These are phyloP conservation scores for Aspergillus brasiliensis DNA, from an alignment of 2,329 filamentous ascomycete species.

Conservation along the genomic window DNA sequence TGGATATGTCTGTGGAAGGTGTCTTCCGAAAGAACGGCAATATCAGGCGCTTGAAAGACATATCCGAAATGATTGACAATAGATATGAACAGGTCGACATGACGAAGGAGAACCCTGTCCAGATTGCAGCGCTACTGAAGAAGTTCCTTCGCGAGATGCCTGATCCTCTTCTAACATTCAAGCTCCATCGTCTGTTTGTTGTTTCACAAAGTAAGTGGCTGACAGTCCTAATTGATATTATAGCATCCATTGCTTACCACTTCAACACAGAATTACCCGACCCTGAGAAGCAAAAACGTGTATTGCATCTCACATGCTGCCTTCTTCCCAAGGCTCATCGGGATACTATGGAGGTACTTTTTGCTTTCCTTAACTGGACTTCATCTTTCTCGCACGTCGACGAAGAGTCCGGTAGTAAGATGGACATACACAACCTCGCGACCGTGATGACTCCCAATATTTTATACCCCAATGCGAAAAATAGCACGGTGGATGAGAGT, in stretches of 20 bases:
- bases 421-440: slow-evolving; percentile 96
- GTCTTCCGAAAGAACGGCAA: slow-evolving; percentile 99
- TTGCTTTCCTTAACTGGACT: slow-evolving; percentile 95
- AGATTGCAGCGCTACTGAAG: slow-evolving; percentile 90
- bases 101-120: slow-evolving; percentile 85
- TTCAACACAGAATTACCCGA: slow-evolving; percentile 69
- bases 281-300: slow-evolving; percentile 76
- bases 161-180: slow-evolving; percentile 91
- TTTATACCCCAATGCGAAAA: slow-evolving; percentile 70
- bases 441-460: slow-evolving; percentile 98
- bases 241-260: background rate
- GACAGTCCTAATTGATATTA: slow-evolving; percentile 13
- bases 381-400: slow-evolving; percentile 97
- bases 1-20: slow-evolving; percentile 98
- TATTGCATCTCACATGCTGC: slow-evolving; percentile 89
- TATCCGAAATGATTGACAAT: slow-evolving; percentile 82
- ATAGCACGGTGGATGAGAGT: slow-evolving; percentile 77
- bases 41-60: slow-evolving; percentile 87
- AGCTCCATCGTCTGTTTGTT: slow-evolving; percentile 88
- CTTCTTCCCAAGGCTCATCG: slow-evolving; percentile 88
- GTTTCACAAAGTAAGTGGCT: slow-evolving; percentile 70
- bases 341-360: slow-evolving; percentile 92
- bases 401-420: slow-evolving; percentile 95
- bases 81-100: slow-evolving; percentile 85
- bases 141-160: slow-evolving; percentile 93